Evolutionary conservation across 148 eudicot species (phyloP).

Genomic region (Vaccinium darrowii): DNA sequence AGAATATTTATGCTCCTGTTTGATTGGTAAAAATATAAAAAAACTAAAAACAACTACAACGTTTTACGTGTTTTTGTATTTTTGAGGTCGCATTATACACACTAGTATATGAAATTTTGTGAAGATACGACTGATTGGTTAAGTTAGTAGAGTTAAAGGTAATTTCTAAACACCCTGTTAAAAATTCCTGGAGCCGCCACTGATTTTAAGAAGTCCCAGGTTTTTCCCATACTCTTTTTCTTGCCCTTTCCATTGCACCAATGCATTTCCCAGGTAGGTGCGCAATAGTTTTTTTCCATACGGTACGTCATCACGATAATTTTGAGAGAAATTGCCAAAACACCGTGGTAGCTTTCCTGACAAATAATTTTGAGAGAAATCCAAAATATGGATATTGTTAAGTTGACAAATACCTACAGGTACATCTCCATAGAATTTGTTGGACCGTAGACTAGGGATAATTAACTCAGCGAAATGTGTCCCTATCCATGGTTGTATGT

Average conservation of each 20-base stretch:
- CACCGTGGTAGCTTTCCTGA: conserved; percentile 21
- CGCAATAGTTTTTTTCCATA: not conserved
- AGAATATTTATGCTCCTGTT: too few relatives aligned
- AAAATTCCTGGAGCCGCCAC: too few relatives aligned
- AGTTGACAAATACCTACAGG: conserved; percentile 18
- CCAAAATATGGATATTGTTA: conserved; percentile 11
- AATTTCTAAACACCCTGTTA: too few relatives aligned
- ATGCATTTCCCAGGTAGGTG: not conserved
- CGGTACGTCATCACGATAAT: not conserved
- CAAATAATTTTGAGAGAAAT: conserved; percentile 18
- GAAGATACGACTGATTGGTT: too few relatives aligned
- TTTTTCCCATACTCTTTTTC: conserved; percentile 9
- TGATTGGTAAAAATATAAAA: too few relatives aligned
- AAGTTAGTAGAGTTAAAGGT: too few relatives aligned
- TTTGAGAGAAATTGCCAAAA: not conserved
- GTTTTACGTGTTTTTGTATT: too few relatives aligned
- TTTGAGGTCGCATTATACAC: too few relatives aligned
- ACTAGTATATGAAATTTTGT: too few relatives aligned
- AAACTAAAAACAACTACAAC: too few relatives aligned
- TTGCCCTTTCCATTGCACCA: conserved; percentile 19
- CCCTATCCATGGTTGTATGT: conserved; percentile 16
- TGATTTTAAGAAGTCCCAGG: conserved; percentile 11
- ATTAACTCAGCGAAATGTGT: not conserved
- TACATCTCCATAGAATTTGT: conserved; percentile 15
- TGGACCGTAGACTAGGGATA: conserved; percentile 12